Evolutionary conservation across 371 early-diverging fungal species (phyloP), one percentile per base, ranked within the genome.

Genomic region (Fennellomyces sp.): DNA sequence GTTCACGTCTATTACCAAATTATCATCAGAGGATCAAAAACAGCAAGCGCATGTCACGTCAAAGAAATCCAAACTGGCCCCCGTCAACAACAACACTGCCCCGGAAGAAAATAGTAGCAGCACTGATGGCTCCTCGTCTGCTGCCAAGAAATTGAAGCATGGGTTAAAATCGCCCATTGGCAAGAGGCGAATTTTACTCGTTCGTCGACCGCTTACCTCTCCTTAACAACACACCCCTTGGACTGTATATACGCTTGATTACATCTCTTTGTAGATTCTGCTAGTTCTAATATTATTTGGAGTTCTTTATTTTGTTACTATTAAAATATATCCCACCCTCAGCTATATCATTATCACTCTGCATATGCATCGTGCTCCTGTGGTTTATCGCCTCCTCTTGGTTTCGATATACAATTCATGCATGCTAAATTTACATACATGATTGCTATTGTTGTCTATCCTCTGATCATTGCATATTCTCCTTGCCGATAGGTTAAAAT

Each of bases 131-230:
- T 5, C 45, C 21, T 23, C 21, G 23, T 4, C 17, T 23, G 23
- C 21, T 21, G 35, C 35, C 35, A 33, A 33, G 13, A 13, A 6
- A 8, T 8, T 33, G 13, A 45, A 23, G 21, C 45, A 25, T 12
- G 45, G 45, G 4, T 5, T 45, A 12, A 45, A 25, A 45, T 45
- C 52, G 33, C 52, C 52, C 33, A 23, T 52, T 33, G 52, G 53
- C 10, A 60, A 60, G 23, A 49, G 28, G 19, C 17, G 33, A 13
- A 21, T 36, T 29, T 10, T 23, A 19, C 36, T 53, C 2, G 49
- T 52, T 5, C 19, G 26, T 21, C 25, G n/a, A 13, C 21, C 28
- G 11, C 17, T 33, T 33, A 55, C 49, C 25, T 45, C 31, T 52
- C 30, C 26, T 27, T 59, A 27, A 51, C 28, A 21, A 45, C 0